Evolutionary conservation across 2,329 filamentous ascomycete species (phyloP).

Genomic region (Capronia americana): DNA sequence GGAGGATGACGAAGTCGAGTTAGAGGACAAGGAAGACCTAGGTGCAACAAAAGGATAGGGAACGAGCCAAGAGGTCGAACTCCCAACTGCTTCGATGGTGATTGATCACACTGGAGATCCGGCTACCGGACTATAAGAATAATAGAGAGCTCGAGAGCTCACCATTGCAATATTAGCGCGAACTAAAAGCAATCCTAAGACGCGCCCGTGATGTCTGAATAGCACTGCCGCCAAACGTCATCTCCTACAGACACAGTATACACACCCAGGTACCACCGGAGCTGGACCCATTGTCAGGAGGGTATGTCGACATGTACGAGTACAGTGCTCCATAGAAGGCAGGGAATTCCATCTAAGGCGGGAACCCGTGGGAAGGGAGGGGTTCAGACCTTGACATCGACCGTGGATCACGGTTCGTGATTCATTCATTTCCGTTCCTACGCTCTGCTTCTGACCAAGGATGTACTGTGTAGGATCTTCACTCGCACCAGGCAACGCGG

Average conservation of each 20-base stretch:
- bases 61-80: too few relatives aligned
- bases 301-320: neutral
- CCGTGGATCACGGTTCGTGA: too few relatives aligned
- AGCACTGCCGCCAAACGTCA: neutral
- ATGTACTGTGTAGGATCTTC: too few relatives aligned
- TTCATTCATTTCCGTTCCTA: too few relatives aligned
- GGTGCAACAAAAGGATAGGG: neutral
- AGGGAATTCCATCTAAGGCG: too few relatives aligned
- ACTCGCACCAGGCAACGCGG: too few relatives aligned
- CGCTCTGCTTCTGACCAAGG: too few relatives aligned
- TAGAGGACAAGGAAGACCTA: neutral
- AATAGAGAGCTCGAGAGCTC: neutral
- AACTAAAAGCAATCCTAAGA: neutral
- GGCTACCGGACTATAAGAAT: neutral
- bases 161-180: neutral
- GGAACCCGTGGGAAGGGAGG: too few relatives aligned
- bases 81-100: neutral
- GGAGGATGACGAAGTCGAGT: conserved; percentile 2
- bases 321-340: too few relatives aligned
- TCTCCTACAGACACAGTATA: neutral
- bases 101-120: too few relatives aligned
- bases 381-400: too few relatives aligned
- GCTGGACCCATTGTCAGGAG: neutral
- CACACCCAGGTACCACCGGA: neutral
- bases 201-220: neutral